A percentile compares a stretch with the other conserved stretches of the same genome.
phyloP scores from a whole-genome alignment of 2,329 filamentous ascomycete genomes.

The Trichophyton rubrum region DNA sequence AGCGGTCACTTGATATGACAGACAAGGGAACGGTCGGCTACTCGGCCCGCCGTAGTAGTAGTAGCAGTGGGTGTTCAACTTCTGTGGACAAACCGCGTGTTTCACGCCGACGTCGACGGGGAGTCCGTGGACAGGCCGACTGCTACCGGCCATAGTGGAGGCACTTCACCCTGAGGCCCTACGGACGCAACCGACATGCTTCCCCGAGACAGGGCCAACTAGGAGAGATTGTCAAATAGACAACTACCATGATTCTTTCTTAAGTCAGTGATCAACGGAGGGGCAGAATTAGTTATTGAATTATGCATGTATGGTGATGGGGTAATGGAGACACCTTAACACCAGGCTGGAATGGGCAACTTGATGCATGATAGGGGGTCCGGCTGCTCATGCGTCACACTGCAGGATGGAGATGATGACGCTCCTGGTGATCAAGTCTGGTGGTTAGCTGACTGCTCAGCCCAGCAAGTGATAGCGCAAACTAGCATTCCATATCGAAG shows the following conservation, averaged over 20 bases:
- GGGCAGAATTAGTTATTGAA: neutral
- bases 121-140: conserved; percentile 14
- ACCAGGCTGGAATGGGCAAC: neutral
- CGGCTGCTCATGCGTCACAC: neutral
- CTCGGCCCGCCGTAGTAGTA: neutral
- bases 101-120: neutral
- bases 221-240: neutral
- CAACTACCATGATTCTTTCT: neutral
- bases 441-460: neutral
- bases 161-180: neutral
- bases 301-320: too few relatives aligned
- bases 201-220: neutral
- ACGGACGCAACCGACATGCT: neutral
- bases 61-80: neutral
- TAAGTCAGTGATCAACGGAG: neutral
- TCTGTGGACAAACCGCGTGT: neutral
- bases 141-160: conserved; percentile 17
- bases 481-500: neutral
- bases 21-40: conserved; percentile 1
- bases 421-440: conserved; percentile 4
- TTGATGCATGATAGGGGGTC: neutral
- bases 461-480: neutral
- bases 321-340: neutral
- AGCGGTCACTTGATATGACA: conserved; percentile 6
- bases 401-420: neutral